Evolutionary conservation across 75 land plant genomes (phyloP), one percentile per base, ranked within the genome.

Genomic region (Picea sitchensis): DNA sequence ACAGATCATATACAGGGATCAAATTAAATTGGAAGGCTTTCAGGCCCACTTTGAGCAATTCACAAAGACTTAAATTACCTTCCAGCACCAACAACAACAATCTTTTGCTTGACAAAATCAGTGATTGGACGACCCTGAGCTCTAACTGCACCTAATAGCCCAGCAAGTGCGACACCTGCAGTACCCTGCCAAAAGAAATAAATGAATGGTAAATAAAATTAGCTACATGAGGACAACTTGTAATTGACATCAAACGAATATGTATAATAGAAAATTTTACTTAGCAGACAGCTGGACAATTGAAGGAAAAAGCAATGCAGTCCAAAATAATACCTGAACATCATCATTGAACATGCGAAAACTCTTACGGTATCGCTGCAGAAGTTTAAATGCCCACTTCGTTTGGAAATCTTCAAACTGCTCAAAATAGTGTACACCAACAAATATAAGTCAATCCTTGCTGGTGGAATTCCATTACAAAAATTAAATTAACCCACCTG

Each of bases 341-440:
- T n/a, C n/a, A n/a, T n/a, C n/a, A n/a, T n/a, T n/a, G n/a, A n/a
- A n/a, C n/a, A n/a, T n/a, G n/a, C n/a, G n/a, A n/a, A n/a, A n/a
- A n/a, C n/a, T n/a, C n/a, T n/a, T n/a, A n/a, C n/a, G n/a, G n/a
- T n/a, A n/a, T n/a, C n/a, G n/a, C n/a, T n/a, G n/a, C n/a, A n/a
- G n/a, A n/a, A n/a, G n/a, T n/a, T n/a, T n/a, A n/a, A n/a, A n/a
- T n/a, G n/a, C n/a, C n/a, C n/a, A n/a, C n/a, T n/a, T n/a, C n/a
- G 88, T 93, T 82, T 95, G 98, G 64, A 95, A 95, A 78, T 95
- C 96, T 79, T 95, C 98, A 89, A 95, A 95, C 98, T 95, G 95
- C 23, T 54, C 77, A 59, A 58, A 71, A 57, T 30, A 26, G 57
- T 56, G n/a, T 36, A 32, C 34, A 68, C n/a, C 7, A 38, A 36